Evolutionary conservation across 306 rosid species (phyloP).

Genomic region (Gleditsia sinensis): DNA sequence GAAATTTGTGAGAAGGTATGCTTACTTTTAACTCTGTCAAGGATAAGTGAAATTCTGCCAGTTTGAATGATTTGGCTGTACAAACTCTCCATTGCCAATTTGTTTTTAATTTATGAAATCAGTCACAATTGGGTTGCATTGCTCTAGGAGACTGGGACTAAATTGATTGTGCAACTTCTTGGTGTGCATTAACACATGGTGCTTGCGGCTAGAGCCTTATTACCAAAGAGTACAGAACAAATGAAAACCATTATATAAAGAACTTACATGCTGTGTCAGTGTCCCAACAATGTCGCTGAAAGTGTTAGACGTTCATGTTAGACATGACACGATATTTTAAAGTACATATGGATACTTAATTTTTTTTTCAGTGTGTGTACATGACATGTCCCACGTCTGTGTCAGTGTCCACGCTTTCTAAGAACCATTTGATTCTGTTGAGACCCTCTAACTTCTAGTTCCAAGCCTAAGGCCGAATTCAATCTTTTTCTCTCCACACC

Average conservation of each 20-base stretch:
- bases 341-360: too few relatives aligned
- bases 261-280: too few relatives aligned
- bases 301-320: too few relatives aligned
- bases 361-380: too few relatives aligned
- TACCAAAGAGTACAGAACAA: neutral
- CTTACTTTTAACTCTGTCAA: constrained; percentile 3
- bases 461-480: too few relatives aligned
- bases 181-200: neutral
- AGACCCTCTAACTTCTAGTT: too few relatives aligned
- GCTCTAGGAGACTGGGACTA: neutral
- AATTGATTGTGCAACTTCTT: neutral
- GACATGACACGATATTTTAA: too few relatives aligned
- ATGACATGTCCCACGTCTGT: too few relatives aligned
- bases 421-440: too few relatives aligned
- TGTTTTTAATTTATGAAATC: neutral
- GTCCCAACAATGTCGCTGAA: too few relatives aligned
- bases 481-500: too few relatives aligned
- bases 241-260: neutral
- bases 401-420: too few relatives aligned
- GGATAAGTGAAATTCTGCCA: neutral
- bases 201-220: neutral
- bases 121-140: neutral
- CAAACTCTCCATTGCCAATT: neutral
- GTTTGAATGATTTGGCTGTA: neutral
- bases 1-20: constrained; percentile 22